Base-by-base conservation (phyloP, 2,329 filamentous ascomycete species). In the Fusarium sp. region DNA sequence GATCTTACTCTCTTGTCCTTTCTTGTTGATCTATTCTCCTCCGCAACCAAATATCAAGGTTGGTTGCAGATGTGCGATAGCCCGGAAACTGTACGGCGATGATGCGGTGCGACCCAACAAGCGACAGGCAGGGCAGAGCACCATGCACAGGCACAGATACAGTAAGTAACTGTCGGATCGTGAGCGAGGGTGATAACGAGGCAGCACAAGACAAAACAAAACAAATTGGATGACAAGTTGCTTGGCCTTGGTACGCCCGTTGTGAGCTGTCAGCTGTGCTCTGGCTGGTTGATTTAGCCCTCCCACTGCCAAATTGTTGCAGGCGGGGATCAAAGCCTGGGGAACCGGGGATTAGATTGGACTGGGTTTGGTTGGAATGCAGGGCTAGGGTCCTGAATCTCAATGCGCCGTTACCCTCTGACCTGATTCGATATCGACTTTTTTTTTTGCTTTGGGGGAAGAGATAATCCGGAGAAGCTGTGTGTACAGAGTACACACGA, bases 281-380 rank as follows among this genome's bases (percentile, higher is more conserved):
- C 60, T 54, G 39, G 38, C 50, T 63, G 58, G 61, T 60, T 71
- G 53, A 20, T 38, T 49, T 56, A 58, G 52, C 43, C 50, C 49
- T 59, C 33, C 50, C 52, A 64, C 53, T 60, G 52, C 42, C 53
- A 52, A 52, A 63, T 43, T 66, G 63, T 57, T 52, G 57, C 57
- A 66, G 63, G 63, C 57, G 63, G 62, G 67, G 57, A 55, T 56
- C 33, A 55, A 63, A 68, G 63, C 66, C 68, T 71, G 71, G 70
- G 69, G 71, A 72, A 63, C 71, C 55, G 59, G 70, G 71, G 71
- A 63, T 63, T 54, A 56, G 68, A 72, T 61, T 65, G 64, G 64
- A 61, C 60, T 59, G 53, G 61, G 38, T 66, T 61, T 44, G 64
- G 55, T 54, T 67, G 64, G 54, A 66, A 61, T 52, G 59, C 42